phyloP scores from a whole-genome alignment of 805 yeast species.

The Dipodascus geniculatus region DNA sequence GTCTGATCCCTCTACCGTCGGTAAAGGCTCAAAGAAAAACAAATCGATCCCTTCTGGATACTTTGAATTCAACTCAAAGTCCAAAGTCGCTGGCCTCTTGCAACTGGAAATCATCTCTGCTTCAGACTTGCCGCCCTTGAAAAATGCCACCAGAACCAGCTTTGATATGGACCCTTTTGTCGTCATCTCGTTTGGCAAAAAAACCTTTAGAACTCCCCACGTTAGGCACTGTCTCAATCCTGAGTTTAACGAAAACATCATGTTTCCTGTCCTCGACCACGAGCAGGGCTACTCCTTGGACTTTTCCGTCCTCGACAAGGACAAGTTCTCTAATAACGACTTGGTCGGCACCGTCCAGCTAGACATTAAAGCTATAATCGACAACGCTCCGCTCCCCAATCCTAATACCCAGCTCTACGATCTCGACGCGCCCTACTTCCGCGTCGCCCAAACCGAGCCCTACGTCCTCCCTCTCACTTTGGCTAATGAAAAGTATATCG shows the following conservation, averaged over 20 bases:
- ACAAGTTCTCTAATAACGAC: conserved; percentile 72
- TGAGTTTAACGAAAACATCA: conserved; percentile 63
- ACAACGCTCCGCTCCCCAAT: conserved; percentile 24
- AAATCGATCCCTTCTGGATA: conserved; percentile 2
- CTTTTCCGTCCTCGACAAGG: conserved; percentile 74
- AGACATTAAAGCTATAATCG: conserved; percentile 39
- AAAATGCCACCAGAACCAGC: conserved; percentile 57
- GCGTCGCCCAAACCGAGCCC: not conserved
- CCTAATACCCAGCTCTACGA: conserved; percentile 26
- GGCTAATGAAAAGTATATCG: conserved; percentile 16
- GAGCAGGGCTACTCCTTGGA: conserved; percentile 57
- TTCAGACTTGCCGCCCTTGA: conserved; percentile 65
- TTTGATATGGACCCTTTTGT: conserved; percentile 97
- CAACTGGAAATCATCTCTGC: conserved; percentile 69
- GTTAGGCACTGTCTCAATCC: conserved; percentile 76
- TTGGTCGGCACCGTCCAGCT: conserved; percentile 58
- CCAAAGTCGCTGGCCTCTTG: conserved; percentile 46
- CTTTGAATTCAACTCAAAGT: conserved; percentile 15
- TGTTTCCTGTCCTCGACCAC: conserved; percentile 60
- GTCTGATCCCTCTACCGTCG: not conserved
- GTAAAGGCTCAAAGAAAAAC: not conserved
- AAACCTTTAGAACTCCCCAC: conserved; percentile 78
- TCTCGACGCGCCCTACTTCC: conserved; percentile 5
- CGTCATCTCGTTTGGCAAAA: conserved; percentile 79
- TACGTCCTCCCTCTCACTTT: conserved; percentile 30